phyloP scores from a whole-genome alignment of 1,284 basidiomycete genomes.

The Marasmius fiardii region DNA sequence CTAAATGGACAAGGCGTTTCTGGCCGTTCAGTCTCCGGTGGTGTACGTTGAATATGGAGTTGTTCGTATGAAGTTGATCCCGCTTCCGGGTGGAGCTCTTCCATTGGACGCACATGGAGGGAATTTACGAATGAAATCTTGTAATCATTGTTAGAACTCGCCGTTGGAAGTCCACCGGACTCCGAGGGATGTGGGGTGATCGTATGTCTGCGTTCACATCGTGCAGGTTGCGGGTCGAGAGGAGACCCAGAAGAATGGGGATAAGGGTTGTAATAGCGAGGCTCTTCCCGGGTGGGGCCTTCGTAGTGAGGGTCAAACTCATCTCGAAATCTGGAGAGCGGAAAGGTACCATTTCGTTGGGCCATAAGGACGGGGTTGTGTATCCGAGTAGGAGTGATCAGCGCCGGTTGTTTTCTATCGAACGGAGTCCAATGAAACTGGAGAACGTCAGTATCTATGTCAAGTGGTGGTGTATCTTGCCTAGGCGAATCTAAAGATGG shows the following conservation, averaged over 20 bases:
- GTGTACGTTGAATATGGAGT: not conserved
- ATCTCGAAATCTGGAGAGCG: not conserved
- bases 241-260: too few species aligned
- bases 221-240: too few species aligned
- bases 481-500: conserved; percentile 40
- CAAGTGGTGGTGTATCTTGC: conserved; percentile 26
- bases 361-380: conserved; percentile 6
- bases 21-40: not conserved
- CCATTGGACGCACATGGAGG: not conserved
- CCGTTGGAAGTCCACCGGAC: not conserved
- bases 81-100: not conserved
- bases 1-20: not conserved
- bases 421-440: conserved; percentile 60
- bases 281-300: too few species aligned
- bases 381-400: conserved; percentile 6
- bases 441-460: conserved; percentile 36
- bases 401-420: conserved; percentile 25
- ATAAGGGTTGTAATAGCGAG: too few species aligned
- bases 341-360: too few species aligned
- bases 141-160: not conserved
- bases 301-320: too few species aligned
- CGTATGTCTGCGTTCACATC: too few species aligned
- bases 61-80: not conserved
- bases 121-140: not conserved
- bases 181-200: not conserved